A percentile compares a stretch with the other conserved stretches of the same genome.
Conservation (phyloP, 305 asterid genomes). For the Fraxinus angustifolia region DNA sequence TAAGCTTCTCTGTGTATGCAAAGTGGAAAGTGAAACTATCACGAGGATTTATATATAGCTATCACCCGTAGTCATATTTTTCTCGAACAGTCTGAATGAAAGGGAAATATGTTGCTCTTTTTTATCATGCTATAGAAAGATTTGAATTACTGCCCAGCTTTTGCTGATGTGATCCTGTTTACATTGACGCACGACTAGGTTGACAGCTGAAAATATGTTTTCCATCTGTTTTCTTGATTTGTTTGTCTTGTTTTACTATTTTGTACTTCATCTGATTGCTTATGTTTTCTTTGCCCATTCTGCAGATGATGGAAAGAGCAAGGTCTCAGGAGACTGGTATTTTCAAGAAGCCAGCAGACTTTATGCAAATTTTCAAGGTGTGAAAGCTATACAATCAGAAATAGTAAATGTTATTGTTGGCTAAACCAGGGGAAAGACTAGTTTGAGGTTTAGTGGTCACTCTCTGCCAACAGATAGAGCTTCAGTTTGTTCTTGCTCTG, state of each 20-base stretch:
- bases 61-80: neutral
- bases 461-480: slow-evolving; percentile 13
- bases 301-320: slow-evolving; percentile 91
- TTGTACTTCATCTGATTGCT: neutral
- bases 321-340: slow-evolving; percentile 85
- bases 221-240: neutral
- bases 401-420: slow-evolving; percentile 11
- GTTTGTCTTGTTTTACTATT: slow-evolving; percentile 1
- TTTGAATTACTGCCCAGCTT: neutral
- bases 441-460: slow-evolving; percentile 20
- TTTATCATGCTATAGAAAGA: neutral
- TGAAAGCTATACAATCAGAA: slow-evolving; percentile 3
- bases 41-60: neutral
- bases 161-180: slow-evolving; percentile 1
- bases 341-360: slow-evolving; percentile 81
- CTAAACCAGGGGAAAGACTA: neutral
- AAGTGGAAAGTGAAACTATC: neutral
- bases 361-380: slow-evolving; percentile 94
- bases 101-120: neutral
- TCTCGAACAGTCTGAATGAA: neutral
- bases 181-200: neutral
- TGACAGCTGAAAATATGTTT: slow-evolving; percentile 7
- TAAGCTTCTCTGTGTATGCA: neutral
- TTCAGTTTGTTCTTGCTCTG: slow-evolving; percentile 13
- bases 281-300: too few species aligned